Base-by-base conservation (phyloP, 768 basidiomycete species). In the Termitomyces eurrhizus region DNA sequence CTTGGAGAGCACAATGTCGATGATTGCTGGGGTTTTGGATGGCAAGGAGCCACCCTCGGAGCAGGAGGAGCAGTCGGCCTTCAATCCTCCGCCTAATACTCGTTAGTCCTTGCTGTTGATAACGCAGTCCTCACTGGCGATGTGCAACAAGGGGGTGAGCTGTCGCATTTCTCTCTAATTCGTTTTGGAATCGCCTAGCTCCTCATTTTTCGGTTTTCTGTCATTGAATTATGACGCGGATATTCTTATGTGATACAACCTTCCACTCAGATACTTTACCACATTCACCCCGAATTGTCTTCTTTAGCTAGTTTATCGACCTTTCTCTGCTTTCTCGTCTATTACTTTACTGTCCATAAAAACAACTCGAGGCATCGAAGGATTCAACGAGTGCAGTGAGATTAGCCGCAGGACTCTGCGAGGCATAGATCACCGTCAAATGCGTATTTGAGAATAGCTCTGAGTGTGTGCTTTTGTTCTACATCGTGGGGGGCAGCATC, bases 21-120 rank as follows among this genome's bases (percentile, higher is more conserved):
- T 98, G 71, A 96, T 98, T 69, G 89, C 95, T 74, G 93, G 93
- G 66, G 96, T 91, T 7, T 86, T 89, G 74, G 95, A 96, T 55
- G 92, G 91, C 36, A 87, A 81, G 66, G 70, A 69, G 26, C 41
- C 59, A 55, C 62, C 67, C 49, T 66, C 70, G 41, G 77, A 78
- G 41, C 75, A 76, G 51, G 77, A 79, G 50, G 78, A 79, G 51
- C 67, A 66, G 42, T 72, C 78, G 37, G 69, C 75, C n/a, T 64
- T 75, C 32, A 72, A 65, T 61, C 48, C 54, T 55, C 35, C 58
- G 3, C 50, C 62, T 29, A 56, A 59, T 32, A 37, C 63, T 33
- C 49, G 45, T 44, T 57, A 56, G 35, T 24, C 29, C 13, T 37
- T 8, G 7, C 16, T 32, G 18, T 52, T 37, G 24, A 32, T 24